These are phyloP conservation scores for Barnettozyma sucrosica DNA, from an alignment of 805 yeast species.

Conservation along the genomic window DNA sequence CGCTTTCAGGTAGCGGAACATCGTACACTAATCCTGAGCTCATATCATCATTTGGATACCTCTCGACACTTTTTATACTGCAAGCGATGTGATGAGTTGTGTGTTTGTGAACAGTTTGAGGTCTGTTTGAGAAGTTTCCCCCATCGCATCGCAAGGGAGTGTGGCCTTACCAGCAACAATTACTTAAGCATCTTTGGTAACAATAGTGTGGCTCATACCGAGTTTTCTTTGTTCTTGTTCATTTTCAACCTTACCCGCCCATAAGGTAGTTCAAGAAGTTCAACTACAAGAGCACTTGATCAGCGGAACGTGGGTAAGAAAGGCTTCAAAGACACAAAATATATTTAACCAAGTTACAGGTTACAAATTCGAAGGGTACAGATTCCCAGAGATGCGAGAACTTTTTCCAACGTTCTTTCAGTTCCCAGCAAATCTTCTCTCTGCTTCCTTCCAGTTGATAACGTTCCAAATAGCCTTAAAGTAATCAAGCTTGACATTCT, in stretches of 20 bases:
- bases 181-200: not conserved
- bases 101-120: not conserved
- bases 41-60: not conserved
- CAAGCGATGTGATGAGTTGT: not conserved
- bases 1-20: conserved; percentile 1
- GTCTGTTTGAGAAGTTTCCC: not conserved
- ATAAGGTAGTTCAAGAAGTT: too few relatives aligned
- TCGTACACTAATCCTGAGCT: conserved; percentile 11
- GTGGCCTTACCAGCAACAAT: not conserved
- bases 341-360: too few relatives aligned
- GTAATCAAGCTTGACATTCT: conserved; percentile 85
- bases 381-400: not conserved
- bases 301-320: too few relatives aligned
- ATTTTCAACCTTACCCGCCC: not conserved
- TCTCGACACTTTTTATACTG: not conserved
- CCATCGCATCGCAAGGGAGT: not conserved
- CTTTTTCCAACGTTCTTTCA: not conserved
- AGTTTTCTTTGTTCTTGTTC: not conserved
- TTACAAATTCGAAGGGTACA: not conserved
- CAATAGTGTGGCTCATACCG: not conserved
- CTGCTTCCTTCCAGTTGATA: conserved; percentile 89
- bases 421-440: conserved; percentile 45
- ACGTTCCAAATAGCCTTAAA: conserved; percentile 93
- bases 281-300: too few relatives aligned
- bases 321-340: too few relatives aligned